Percentiles rank a stretch among this genome's conserved stretches.
phyloP scores from a whole-genome alignment of 2,329 filamentous ascomycete species.

The Aspergillus oerlinghausenensis region DNA sequence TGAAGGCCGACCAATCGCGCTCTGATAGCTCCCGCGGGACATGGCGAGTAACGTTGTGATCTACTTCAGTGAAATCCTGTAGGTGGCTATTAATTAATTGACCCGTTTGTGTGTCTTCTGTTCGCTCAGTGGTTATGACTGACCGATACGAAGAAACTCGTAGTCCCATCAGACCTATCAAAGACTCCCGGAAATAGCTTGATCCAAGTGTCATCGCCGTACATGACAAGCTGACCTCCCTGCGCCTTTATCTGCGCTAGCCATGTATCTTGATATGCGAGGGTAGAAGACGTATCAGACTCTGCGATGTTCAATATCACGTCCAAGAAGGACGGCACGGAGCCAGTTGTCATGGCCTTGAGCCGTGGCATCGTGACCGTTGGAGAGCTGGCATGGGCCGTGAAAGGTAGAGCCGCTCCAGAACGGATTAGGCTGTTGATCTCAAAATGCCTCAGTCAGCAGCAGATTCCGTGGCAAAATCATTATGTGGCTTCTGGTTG shows the following conservation, averaged over 20 bases:
- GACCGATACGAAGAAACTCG: constrained; percentile 96
- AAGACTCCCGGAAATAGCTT: constrained; percentile 92
- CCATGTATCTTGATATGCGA: constrained; percentile 91
- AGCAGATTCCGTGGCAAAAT: background rate
- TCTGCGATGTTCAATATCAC: constrained; percentile 96
- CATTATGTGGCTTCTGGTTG: constrained; percentile 5
- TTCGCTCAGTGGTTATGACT: constrained; percentile 35
- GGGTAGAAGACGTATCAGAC: constrained; percentile 81
- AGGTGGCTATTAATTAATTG: constrained; percentile 12
- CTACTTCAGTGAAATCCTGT: constrained; percentile 95
- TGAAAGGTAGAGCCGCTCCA: constrained; percentile 85
- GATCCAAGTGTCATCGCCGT: constrained; percentile 96
- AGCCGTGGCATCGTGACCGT: constrained; percentile 98
- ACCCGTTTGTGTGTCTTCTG: background rate
- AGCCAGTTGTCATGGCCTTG: constrained; percentile 95
- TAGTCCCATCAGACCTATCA: constrained; percentile 81
- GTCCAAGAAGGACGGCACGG: constrained; percentile 96
- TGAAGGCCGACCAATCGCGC: constrained; percentile 85
- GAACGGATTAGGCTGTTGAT: constrained; percentile 68
- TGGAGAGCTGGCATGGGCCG: constrained; percentile 89
- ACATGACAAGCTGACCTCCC: constrained; percentile 80
- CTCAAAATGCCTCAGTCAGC: constrained; percentile 5
- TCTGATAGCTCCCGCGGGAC: constrained; percentile 69
- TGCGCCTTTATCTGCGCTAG: constrained; percentile 83
- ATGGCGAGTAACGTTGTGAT: constrained; percentile 94